These are phyloP conservation scores for Hansenula lynferdii DNA, from an alignment of 1,139 yeast species.

Conservation along the genomic window DNA sequence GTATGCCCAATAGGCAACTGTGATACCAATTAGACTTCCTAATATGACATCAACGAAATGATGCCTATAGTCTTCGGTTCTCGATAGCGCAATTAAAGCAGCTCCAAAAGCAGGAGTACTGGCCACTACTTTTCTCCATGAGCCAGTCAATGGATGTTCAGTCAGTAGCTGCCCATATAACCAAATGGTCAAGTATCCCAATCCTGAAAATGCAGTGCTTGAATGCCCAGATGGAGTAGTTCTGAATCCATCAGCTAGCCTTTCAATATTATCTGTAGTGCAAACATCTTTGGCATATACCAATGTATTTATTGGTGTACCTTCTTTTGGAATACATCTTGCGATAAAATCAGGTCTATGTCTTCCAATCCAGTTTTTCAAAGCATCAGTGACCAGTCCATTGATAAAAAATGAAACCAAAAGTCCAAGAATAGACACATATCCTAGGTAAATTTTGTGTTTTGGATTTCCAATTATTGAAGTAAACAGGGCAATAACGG, in stretches of 20 bases:
- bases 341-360: slow-evolving; percentile 76
- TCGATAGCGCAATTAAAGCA: slow-evolving; percentile 56
- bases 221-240: slow-evolving; percentile 82
- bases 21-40: slow-evolving; percentile 53
- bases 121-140: slow-evolving; percentile 47
- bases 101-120: slow-evolving; percentile 51
- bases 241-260: slow-evolving; percentile 65
- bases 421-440: slow-evolving; percentile 50
- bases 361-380: slow-evolving; percentile 72
- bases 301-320: slow-evolving; percentile 40
- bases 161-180: slow-evolving; percentile 53
- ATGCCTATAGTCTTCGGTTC: slow-evolving; percentile 78
- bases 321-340: slow-evolving; percentile 55
- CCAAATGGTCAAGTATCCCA: slow-evolving; percentile 62
- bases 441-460: slow-evolving; percentile 39
- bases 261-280: slow-evolving; percentile 40
- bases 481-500: slow-evolving; percentile 31
- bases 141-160: slow-evolving; percentile 39
- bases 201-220: slow-evolving; percentile 59
- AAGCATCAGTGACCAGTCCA: slow-evolving; percentile 54
- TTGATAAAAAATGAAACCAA: slow-evolving; percentile 47
- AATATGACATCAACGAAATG: slow-evolving; percentile 65
- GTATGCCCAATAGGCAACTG: slow-evolving; percentile 39
- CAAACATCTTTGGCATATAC: slow-evolving; percentile 59
- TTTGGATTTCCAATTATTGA: slow-evolving; percentile 32